phyloP scores from a whole-genome alignment of 768 basidiomycete genomes.

The Rhizopogon sp. region DNA sequence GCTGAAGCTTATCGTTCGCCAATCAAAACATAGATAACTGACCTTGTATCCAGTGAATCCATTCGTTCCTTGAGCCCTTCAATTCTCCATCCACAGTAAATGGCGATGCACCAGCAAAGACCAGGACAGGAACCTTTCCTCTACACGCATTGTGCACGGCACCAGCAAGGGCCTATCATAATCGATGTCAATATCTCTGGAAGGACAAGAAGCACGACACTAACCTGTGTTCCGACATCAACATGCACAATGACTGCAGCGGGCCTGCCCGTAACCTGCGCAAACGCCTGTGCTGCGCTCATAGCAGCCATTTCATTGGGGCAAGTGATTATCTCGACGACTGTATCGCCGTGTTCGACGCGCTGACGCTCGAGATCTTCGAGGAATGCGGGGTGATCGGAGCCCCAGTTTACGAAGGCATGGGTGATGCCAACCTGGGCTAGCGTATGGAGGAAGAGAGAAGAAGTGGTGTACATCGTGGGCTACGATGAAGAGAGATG shows the following conservation, averaged over 20 bases:
- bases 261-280: conserved; percentile 58
- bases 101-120: conserved; percentile 69
- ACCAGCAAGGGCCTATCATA: conserved; percentile 53
- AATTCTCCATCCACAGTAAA: conserved; percentile 52
- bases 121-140: conserved; percentile 56
- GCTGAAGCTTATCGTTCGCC: too few relatives aligned
- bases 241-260: conserved; percentile 75
- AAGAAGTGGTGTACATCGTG: conserved; percentile 53
- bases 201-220: conserved; percentile 3
- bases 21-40: not conserved
- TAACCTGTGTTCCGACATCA: conserved; percentile 63
- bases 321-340: conserved; percentile 55
- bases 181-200: not conserved
- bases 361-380: conserved; percentile 67
- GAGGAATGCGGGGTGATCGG: conserved; percentile 67
- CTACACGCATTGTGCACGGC: conserved; percentile 71
- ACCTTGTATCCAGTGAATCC: conserved; percentile 74
- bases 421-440: conserved; percentile 57
- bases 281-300: conserved; percentile 68
- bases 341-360: conserved; percentile 27
- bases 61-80: conserved; percentile 64
- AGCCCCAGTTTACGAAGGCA: conserved; percentile 74
- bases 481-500: not conserved
- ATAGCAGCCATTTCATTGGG: conserved; percentile 78
- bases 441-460: conserved; percentile 55